Percentiles rank a stretch among this genome's conserved stretches.
Conservation (phyloP, 495 filamentous ascomycete genomes). For the Rhypophila decipiens region DNA sequence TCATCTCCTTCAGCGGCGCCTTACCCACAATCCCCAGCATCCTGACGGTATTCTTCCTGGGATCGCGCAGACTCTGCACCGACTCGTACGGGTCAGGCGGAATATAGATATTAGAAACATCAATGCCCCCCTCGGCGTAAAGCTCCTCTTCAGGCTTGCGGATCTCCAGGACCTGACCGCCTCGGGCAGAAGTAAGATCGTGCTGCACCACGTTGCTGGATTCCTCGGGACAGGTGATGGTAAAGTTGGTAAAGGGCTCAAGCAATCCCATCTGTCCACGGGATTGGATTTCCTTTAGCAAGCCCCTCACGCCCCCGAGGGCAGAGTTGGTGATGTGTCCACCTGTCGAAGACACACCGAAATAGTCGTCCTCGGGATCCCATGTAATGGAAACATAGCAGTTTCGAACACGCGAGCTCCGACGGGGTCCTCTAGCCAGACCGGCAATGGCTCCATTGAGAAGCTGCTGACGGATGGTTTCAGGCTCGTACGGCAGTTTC, state of each 20-base stretch:
- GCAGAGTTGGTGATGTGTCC: conserved; percentile 76
- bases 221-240: conserved; percentile 75
- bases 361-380: conserved; percentile 58
- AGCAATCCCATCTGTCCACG: conserved; percentile 57
- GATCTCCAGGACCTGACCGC: conserved; percentile 79
- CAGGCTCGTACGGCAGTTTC: conserved; percentile 51
- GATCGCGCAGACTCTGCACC: conserved; percentile 34
- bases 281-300: conserved; percentile 51
- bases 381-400: conserved; percentile 63
- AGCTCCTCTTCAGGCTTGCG: conserved; percentile 48
- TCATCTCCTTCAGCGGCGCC: conserved; percentile 94
- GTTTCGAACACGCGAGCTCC: conserved; percentile 66
- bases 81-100: conserved; percentile 79
- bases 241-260: conserved; percentile 87
- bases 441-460: conserved; percentile 77
- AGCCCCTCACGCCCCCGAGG: conserved; percentile 60
- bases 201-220: conserved; percentile 81
- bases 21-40: conserved; percentile 64
- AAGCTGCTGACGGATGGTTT: conserved; percentile 57
- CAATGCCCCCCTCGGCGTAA: conserved; percentile 37
- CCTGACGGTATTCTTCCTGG: conserved; percentile 30
- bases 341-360: conserved; percentile 50
- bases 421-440: conserved; percentile 74
- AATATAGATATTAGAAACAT: conserved; percentile 68
- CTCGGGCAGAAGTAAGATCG: conserved; percentile 75